Base-by-base conservation (phyloP, 1,284 basidiomycete species). In the Ceratorhiza oryzae-sativae region DNA sequence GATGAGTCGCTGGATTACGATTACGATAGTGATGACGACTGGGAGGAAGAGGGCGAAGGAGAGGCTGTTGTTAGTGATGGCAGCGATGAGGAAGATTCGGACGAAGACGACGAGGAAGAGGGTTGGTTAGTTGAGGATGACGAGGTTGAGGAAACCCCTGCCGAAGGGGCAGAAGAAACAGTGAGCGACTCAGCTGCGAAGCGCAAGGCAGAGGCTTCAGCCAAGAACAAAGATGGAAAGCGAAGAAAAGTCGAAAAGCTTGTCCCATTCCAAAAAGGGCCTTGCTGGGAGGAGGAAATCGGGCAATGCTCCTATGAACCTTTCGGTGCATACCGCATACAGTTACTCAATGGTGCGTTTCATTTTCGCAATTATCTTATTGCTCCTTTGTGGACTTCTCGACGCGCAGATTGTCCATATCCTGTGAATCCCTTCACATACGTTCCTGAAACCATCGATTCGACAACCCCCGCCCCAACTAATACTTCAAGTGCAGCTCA, bases 341-440 rank as follows among this genome's bases (percentile, higher is more conserved):
- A 90, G 74, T 79, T 93, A 20, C 86, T 94, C 77, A 94, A 94
- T 77, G 92, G 93, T 91, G 77, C 74, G 85, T 79, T 8, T 15
- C 18, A 59, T 23, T 15, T 15, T 53, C 51, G 56, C 39, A 36
- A 30, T 59, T 18, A 23, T 56, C 25, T 20, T 42, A 13, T 46
- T 45, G 12, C 23, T 46, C 41, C 71, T n/a, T 73, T 63, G 27
- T 63, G 15, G 32, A 12, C 30, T 32, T 25, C 15, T 25, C 20
- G 20, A 5, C 2, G 4, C 32, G 41, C 72, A 95, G 93, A 94
- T 80, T 85, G 89, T 0, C 86, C 89, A 18, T 84, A 86, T 74
- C 87, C 89, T 6, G 84, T 95, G 65, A 84, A 95, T 78, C 93
- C 93, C 0, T 93, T 94, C 80, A 86, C 86, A 1, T 94, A 87